Base-by-base conservation (phyloP, 2,329 filamentous ascomycete genomes). In the Taxawa tesnikishii region DNA sequence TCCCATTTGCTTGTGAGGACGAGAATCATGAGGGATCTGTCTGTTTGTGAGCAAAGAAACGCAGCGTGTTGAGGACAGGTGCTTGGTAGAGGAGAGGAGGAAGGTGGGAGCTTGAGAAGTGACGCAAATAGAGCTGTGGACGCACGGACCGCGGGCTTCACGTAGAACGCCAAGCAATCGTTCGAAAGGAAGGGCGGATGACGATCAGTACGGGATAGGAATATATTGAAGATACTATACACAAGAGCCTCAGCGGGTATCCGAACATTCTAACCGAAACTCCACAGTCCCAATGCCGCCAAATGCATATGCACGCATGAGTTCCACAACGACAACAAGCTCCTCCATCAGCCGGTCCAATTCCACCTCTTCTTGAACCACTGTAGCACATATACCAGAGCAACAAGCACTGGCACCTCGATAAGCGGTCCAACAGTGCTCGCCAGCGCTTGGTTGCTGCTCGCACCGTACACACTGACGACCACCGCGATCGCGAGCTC, bases 1-100 rank as follows among this genome's bases (percentile, higher is more conserved):
- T 90, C 83, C 84, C 83, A 87, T 84, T 84, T 87, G 83, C 83
- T 63, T 59, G 41, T 41, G 15, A 27, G 37, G 46, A 55, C 50
- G 36, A 32, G 34, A 46, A 38, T 30, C 26, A 16, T 15, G 25
- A 13, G 42, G 41, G 37, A 35, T 42, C 47, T 45, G 60, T 68
- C 62, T 59, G 65, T 83, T 74, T 73, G 82, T 79, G 79, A 79
- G 82, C 82, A 87, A 85, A 83, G 82, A 87, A 87, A 87, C 80
- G 80, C 81, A 81, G 82, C 83, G 72, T 83, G 79, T 75, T 70
- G 73, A 79, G 80, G 80, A 77, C 75, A n/a, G 79, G 73, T 76
- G 75, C 77, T 81, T 79, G 66, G 58, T 58, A 55, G 53, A 55
- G 51, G 60, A 59, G 33, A 45, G 37, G 53, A 50, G 57, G 55